Percentiles rank a stretch among this genome's conserved stretches.
phyloP scores from a whole-genome alignment of 345 rosid species.

The Barbarea vulgaris region DNA sequence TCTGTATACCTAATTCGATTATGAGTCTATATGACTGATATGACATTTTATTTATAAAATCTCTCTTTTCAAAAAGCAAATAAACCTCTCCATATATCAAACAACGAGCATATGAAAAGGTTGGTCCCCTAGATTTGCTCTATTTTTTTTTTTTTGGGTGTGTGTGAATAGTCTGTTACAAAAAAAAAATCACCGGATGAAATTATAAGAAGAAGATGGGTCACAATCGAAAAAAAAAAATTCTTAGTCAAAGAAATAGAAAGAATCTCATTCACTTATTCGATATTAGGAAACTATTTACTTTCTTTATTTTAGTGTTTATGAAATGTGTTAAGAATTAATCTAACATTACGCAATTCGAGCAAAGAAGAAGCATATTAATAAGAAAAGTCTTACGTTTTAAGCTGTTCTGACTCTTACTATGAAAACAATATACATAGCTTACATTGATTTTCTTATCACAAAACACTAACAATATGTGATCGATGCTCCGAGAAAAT shows the following conservation, averaged over 20 bases:
- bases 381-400: background rate
- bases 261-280: background rate
- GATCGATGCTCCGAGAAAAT: background rate
- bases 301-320: background rate
- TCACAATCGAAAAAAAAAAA: background rate
- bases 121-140: background rate
- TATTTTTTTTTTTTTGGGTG: background rate
- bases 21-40: background rate
- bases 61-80: background rate
- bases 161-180: background rate
- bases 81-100: background rate
- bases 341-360: background rate
- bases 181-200: background rate
- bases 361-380: background rate
- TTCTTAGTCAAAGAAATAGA: background rate
- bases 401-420: background rate
- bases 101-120: slow-evolving; percentile 3
- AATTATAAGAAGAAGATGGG: background rate
- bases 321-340: background rate
- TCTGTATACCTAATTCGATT: slow-evolving; percentile 3
- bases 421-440: background rate
- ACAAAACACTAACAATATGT: background rate
- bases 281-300: too few relatives aligned
- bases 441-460: background rate
- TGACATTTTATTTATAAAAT: slow-evolving; percentile 13